Base-by-base conservation (phyloP, 23 red algal species). In the Agarophyton chilense region DNA sequence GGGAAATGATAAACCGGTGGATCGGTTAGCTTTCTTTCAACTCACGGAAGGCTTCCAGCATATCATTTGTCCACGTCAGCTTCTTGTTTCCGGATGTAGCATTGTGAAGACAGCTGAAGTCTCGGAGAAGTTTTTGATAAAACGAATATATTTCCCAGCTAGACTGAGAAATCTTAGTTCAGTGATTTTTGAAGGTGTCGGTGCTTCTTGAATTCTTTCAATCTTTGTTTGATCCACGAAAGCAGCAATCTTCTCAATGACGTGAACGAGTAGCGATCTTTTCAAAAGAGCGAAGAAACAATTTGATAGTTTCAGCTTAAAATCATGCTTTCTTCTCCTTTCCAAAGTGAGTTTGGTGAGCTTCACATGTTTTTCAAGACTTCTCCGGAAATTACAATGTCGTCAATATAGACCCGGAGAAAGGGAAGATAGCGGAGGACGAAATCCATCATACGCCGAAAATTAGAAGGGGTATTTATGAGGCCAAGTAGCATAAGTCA, bases 391-490 rank as follows among this genome's bases (percentile, higher is more conserved):
- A 81, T 16, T 21, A 56, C 77, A 9, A 81, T 50, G 17, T 81
- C 49, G 26, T 62, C 77, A 13, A 61, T 51, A 46, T 81, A 61
- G 3, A 81, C 47, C 4, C 77, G 10, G 0, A 41, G 17, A 0
- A 81, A 81, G 2, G 77, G 32, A 10, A 60, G 19, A 16, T 46
- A 45, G 4, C 54, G 8, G 16, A 81, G 45, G 6, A 60, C 52
- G 2, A 32, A 10, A 7, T 81, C 49, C 2, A 60, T 62, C 40
- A 81, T 81, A 13, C 77, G 9, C 6, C 58, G 51, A 2, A 55
- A 81, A 10, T 45, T 81, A 2, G 45, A 81, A n/a, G 78, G 78
- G 17, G 78, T 26, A 22, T 82, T 82, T 52, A 82, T 82, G 25
- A 82, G 78, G 2, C 78, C 12, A 64, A 82, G 63, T 0, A 52